phyloP scores from a whole-genome alignment of 257 asterid species.

The Paraleonurus japonicus region DNA sequence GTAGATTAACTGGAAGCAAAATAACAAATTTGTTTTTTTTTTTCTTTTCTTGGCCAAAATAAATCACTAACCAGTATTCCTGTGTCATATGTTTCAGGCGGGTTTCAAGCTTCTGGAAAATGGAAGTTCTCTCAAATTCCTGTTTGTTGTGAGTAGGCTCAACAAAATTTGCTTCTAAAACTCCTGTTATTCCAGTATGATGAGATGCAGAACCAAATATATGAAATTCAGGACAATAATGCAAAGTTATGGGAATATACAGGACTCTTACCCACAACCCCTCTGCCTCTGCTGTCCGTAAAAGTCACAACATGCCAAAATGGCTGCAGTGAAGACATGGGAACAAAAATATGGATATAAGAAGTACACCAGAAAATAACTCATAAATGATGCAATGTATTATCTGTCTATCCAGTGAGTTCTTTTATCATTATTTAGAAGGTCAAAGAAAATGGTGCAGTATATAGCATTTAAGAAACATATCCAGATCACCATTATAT shows the following conservation, averaged over 20 bases:
- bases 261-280: slow-evolving; percentile 82
- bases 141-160: slow-evolving; percentile 91
- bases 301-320: slow-evolving; percentile 81
- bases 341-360: slow-evolving; percentile 13
- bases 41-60: not conserved
- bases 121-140: slow-evolving; percentile 90
- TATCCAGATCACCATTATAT: slow-evolving; percentile 4
- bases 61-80: slow-evolving; percentile 78
- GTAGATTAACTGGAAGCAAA: slow-evolving; percentile 14
- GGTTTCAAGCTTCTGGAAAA: slow-evolving; percentile 86
- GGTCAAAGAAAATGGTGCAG: not conserved
- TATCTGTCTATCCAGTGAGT: not conserved
- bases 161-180: slow-evolving; percentile 87
- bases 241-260: slow-evolving; percentile 18
- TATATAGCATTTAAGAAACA: not conserved
- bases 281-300: slow-evolving; percentile 72
- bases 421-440: not conserved
- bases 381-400: slow-evolving; percentile 14
- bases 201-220: slow-evolving; percentile 12
- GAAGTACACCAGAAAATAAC: slow-evolving; percentile 17
- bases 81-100: slow-evolving; percentile 82
- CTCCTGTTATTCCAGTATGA: slow-evolving; percentile 48
- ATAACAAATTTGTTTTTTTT: too few relatives aligned
- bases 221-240: slow-evolving; percentile 18
- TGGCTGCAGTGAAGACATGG: slow-evolving; percentile 60